Base-by-base conservation (phyloP, 2,329 filamentous ascomycete genomes). In the Tolypocladium ovalisporum region DNA sequence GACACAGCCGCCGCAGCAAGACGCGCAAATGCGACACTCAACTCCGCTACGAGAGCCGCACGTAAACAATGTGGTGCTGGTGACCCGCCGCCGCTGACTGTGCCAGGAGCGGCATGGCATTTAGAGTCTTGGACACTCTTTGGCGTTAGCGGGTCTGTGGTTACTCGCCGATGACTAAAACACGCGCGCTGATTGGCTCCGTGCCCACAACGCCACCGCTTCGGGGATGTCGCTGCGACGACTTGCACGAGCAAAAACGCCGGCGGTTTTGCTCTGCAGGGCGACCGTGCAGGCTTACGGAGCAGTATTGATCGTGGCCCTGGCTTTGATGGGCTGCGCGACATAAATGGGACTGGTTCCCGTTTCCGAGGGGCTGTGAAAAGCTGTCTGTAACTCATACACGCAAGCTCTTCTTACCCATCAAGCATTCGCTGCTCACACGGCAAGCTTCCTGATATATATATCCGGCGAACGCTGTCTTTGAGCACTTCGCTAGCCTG, bases 151-250 rank as follows among this genome's bases (percentile, higher is more conserved):
- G 39, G 3, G n/a, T 10, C 8, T 1, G 10, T 17, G 42, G 55
- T 67, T 64, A 69, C 65, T 42, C 60, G n/a, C 54, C 4, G 67
- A 61, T 71, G 67, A 71, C 68, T 69, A 71, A 71, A 70, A 56
- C 57, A 60, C 56, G 56, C 35, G 6, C 32, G 52, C 56, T 67
- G 63, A 71, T 71, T 71, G 69, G 69, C n/a, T 36, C 47, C 22
- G 19, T n/a, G 15, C 8, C n/a, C n/a, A 8, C 36, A 4, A 8
- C 52, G 22, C 52, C 52, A 40, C 52, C 35, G 2, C 9, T 13
- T 22, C 42, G 24, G 42, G 42, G 24, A 19, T 19, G 29, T 47
- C 42, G 42, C 42, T 19, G 42, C 42, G 13, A 5, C 24, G 54
- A 54, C 22, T 47, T 56, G 52, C 53, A 58, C 49, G 49, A 2